Conservation (phyloP, 2,329 filamentous ascomycete species). For the Aspergillus fumigatus region DNA sequence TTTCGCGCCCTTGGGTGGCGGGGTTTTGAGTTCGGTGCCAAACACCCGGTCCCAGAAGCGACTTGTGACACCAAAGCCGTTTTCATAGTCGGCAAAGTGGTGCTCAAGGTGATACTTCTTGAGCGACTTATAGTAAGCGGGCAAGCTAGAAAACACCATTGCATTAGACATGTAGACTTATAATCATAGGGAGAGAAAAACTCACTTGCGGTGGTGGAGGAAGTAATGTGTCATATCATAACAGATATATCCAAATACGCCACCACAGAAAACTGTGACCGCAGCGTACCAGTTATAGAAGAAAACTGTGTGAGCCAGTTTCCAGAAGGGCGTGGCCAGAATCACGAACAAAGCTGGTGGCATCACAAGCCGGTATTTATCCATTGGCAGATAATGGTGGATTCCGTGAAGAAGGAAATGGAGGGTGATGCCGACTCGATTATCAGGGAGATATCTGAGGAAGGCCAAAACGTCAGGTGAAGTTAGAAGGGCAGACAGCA, state of each 20-base stretch:
- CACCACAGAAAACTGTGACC: conserved; percentile 75
- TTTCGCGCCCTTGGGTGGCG: conserved; percentile 33
- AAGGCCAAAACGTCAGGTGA: conserved; percentile 15
- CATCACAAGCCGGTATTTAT: conserved; percentile 95
- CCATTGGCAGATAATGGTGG: conserved; percentile 99
- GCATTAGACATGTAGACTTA: conserved; percentile 9
- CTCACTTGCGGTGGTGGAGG: conserved; percentile 84
- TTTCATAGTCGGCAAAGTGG: conserved; percentile 96
- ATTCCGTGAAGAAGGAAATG: conserved; percentile 96
- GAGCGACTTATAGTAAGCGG: conserved; percentile 80
- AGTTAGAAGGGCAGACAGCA: background rate
- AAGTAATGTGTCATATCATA: conserved; percentile 99
- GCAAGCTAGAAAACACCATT: conserved; percentile 51
- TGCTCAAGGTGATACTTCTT: conserved; percentile 98
- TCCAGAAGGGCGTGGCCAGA: conserved; percentile 87
- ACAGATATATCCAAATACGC: conserved; percentile 90
- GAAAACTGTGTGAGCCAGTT: conserved; percentile 77
- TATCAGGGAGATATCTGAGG: conserved; percentile 77
- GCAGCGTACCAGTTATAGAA: conserved; percentile 80
- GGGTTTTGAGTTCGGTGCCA: conserved; percentile 69
- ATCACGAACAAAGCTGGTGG: conserved; percentile 81
- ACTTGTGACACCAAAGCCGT: conserved; percentile 94
- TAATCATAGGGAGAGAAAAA: conserved; percentile 13
- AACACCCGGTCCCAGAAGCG: conserved; percentile 94
- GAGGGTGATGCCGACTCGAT: conserved; percentile 74